phyloP scores from a whole-genome alignment of 805 yeast genomes.

The Kodamaea neixiangensis region DNA sequence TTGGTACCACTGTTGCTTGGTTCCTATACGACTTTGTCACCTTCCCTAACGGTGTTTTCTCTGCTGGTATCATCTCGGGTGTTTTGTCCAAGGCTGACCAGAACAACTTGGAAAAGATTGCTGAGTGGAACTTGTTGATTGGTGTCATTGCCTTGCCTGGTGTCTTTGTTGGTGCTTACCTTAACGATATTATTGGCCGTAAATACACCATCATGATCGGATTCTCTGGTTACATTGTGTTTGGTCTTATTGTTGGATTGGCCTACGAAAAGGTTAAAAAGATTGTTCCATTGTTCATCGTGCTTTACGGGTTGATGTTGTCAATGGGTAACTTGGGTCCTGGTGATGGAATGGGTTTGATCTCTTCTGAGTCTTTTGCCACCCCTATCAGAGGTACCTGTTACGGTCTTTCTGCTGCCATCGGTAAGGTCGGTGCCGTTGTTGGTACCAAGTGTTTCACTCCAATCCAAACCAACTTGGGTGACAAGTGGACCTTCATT shows the following conservation, averaged over 20 bases:
- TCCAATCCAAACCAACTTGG: constrained; percentile 64
- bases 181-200: constrained; percentile 68
- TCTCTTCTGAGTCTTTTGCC: constrained; percentile 69
- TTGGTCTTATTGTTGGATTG: constrained; percentile 72
- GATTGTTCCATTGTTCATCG: constrained; percentile 63
- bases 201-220: constrained; percentile 72
- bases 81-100: constrained; percentile 37
- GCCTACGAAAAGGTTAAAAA: constrained; percentile 57
- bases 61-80: constrained; percentile 56
- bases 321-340: constrained; percentile 76
- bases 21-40: constrained; percentile 79
- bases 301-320: constrained; percentile 74
- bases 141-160: constrained; percentile 73
- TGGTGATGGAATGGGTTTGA: constrained; percentile 72
- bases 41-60: constrained; percentile 75
- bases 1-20: constrained; percentile 79
- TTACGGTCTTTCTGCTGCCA: constrained; percentile 76
- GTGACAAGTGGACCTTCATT: constrained; percentile 74
- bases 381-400: constrained; percentile 76
- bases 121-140: constrained; percentile 72
- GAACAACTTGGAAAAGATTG: constrained; percentile 53
- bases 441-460: constrained; percentile 74
- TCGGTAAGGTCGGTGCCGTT: constrained; percentile 85
- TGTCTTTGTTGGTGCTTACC: constrained; percentile 64
- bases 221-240: constrained; percentile 66